Base-by-base conservation (phyloP, 164 flowering plant genomes). In the Vitis labrusca region DNA sequence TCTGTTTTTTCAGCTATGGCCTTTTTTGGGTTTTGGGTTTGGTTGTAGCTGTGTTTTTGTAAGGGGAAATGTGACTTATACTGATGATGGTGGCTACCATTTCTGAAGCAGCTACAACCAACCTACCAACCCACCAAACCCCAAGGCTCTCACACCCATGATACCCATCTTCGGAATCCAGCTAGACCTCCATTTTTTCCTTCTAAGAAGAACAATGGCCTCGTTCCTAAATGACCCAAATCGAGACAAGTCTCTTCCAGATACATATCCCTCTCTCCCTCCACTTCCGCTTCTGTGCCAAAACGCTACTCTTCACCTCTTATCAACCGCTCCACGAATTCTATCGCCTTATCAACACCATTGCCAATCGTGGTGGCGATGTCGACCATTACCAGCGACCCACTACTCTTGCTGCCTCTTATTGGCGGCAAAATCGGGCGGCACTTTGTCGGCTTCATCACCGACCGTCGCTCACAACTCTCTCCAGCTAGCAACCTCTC, bases 81-180 rank as follows among this genome's bases (percentile, higher is more conserved):
- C 29, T 66, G 77, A 82, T 81, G 74, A 88, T 91, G 98, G 92
- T 91, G 82, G 92, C 91, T 79, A 88, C 93, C 53, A 67, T 87
- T 76, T 78, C 89, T 63, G 83, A 66, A 61, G 76, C 75, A 29
- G 56, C 77, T 32, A 4, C 8, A 0, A 32, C 44, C 44, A 32
- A 70, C 67, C 69, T 59, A 11, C 75, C 70, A 61, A 74, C 23
- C 23, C 23, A 19, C 23, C 23, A 19, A 19, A 66, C 65, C 76
- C 72, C 66, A 75, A 68, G 55, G 63, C 63, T 71, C 70, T 15
- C 64, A 63, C 27, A 54, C 8, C 60, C 10, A 5, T 27, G 60
- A 57, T 5, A 19, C 51, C 52, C 60, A 61, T 47, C 23, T 32
- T 9, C 52, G 3, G 49, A 67, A 62, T 66, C 66, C 53, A 62